These are phyloP conservation scores for Spongispora temasekensis DNA, from an alignment of 1,284 basidiomycete species.

Conservation along the genomic window DNA sequence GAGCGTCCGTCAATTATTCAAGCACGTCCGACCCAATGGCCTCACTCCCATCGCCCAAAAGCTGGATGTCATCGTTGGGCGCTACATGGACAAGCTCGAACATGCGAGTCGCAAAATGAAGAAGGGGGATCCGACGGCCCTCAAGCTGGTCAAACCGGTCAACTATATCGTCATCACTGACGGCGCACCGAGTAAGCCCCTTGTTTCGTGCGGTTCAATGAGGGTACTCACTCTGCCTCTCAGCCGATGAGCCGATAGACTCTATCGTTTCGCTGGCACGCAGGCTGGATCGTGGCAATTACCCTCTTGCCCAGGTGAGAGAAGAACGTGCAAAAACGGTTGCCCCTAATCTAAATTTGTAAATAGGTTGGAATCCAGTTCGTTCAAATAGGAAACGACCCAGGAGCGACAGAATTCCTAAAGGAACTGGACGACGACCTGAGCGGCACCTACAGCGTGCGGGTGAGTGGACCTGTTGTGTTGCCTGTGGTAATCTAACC, in stretches of 20 bases:
- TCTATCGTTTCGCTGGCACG: conserved; percentile 51
- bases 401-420: conserved; percentile 47
- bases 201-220: background rate
- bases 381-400: conserved; percentile 56
- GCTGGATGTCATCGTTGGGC: conserved; percentile 47
- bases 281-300: conserved; percentile 48
- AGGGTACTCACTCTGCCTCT: too few species aligned
- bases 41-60: conserved; percentile 51
- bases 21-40: conserved; percentile 44
- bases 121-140: conserved; percentile 30
- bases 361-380: conserved; percentile 58
- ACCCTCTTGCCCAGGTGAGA: conserved; percentile 54
- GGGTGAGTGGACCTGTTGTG: conserved; percentile 30
- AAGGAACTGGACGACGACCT: conserved; percentile 51
- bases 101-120: conserved; percentile 32
- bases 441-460: conserved; percentile 33
- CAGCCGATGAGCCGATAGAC: conserved; percentile 52
- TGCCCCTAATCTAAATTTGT: conserved; percentile 4
- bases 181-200: conserved; percentile 49
- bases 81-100: conserved; percentile 50
- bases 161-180: conserved; percentile 67
- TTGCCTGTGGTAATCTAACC: conserved; percentile 3
- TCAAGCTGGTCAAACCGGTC: conserved; percentile 50
- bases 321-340: background rate
- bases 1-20: conserved; percentile 44